Conservation (phyloP, 306 rosid species). For the Cicer yamashitae region DNA sequence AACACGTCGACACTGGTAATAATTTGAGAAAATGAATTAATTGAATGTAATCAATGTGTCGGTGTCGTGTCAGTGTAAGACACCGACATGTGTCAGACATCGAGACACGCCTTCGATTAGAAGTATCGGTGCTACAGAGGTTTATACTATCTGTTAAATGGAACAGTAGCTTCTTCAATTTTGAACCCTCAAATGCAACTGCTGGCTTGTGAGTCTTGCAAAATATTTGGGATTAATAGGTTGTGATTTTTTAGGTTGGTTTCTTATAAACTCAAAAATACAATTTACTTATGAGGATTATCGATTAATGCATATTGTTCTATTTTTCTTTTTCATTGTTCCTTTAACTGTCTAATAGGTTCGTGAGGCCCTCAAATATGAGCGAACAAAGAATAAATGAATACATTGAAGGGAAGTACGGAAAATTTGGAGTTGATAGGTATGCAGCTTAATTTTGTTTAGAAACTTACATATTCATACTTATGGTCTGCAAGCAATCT, state of each 20-base stretch:
- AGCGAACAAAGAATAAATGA: slow-evolving; percentile 69
- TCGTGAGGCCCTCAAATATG: slow-evolving; percentile 88
- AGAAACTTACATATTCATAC: slow-evolving; percentile 10
- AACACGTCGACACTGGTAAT: too few relatives aligned
- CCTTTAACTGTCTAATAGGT: slow-evolving; percentile 67
- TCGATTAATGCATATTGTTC: slow-evolving; percentile 9
- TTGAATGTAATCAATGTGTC: too few relatives aligned
- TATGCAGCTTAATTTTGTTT: slow-evolving; percentile 48
- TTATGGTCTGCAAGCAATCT: slow-evolving; percentile 33
- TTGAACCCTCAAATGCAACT: slow-evolving; percentile 30
- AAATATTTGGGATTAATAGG: slow-evolving; percentile 31
- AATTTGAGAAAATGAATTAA: too few relatives aligned
- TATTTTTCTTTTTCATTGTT: slow-evolving; percentile 26
- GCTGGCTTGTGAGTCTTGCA: slow-evolving; percentile 19
- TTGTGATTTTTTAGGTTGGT: slow-evolving; percentile 28
- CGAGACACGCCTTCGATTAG: too few relatives aligned
- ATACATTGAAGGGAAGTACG: slow-evolving; percentile 89
- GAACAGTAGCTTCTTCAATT: slow-evolving; percentile 21
- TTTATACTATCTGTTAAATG: slow-evolving; percentile 5
- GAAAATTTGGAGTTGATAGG: slow-evolving; percentile 92
- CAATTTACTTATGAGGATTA: slow-evolving; percentile 5
- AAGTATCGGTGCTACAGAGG: too few relatives aligned
- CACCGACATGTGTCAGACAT: too few relatives aligned
- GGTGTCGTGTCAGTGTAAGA: too few relatives aligned
- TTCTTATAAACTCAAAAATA: slow-evolving; percentile 30